phyloP scores from a whole-genome alignment of 148 eudicot species.

The Mesembryanthemum crystallinum region DNA sequence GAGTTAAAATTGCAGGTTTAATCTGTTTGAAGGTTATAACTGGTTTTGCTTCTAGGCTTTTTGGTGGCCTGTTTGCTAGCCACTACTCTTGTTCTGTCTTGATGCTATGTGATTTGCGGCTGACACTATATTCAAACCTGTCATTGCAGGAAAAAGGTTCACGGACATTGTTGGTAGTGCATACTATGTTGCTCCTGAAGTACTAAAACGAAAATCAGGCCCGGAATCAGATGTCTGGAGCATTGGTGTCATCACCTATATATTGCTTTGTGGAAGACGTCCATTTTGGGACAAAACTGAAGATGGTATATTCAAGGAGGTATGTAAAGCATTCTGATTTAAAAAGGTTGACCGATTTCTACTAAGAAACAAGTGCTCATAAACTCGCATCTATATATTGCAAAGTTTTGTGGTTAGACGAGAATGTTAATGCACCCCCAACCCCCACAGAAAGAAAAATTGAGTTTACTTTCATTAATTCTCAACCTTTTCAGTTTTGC shows the following conservation, averaged over 20 bases:
- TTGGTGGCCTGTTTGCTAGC: neutral
- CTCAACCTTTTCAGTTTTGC: neutral
- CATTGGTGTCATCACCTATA: slow-evolving; percentile 94
- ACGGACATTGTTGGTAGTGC: slow-evolving; percentile 96
- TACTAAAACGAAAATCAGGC: slow-evolving; percentile 87
- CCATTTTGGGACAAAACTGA: slow-evolving; percentile 99
- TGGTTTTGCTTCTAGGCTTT: too few relatives aligned
- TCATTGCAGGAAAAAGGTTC: slow-evolving; percentile 71
- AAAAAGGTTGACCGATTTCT: neutral
- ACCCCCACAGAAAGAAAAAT: neutral
- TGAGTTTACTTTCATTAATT: neutral
- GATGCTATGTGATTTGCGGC: neutral
- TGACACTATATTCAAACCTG: slow-evolving; percentile 3
- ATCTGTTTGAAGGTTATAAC: neutral
- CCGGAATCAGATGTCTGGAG: slow-evolving; percentile 99
- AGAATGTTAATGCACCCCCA: neutral
- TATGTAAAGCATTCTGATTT: slow-evolving; percentile 1
- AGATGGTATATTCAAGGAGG: slow-evolving; percentile 96
- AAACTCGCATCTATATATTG: neutral
- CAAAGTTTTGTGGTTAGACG: neutral
- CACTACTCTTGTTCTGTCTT: neutral
- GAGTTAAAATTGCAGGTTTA: neutral
- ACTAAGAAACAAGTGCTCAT: neutral
- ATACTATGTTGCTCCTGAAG: slow-evolving; percentile 98
- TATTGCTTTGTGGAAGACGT: slow-evolving; percentile 94